Evolutionary conservation across 75 land plant species (phyloP).

Genomic region (Cunninghamia lanceolata): DNA sequence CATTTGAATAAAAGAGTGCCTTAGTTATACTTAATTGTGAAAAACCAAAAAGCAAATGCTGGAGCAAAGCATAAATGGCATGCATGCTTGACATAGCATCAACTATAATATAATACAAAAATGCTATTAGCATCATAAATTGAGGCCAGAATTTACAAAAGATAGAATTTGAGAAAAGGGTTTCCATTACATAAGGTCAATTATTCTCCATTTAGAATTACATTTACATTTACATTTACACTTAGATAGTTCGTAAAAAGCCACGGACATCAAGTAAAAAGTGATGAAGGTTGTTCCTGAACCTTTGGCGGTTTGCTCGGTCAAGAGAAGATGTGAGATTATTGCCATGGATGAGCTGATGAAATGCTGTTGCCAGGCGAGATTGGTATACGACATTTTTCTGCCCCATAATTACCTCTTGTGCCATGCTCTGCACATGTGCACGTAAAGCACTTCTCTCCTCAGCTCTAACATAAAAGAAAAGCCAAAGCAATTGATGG

Average conservation of each 20-base stretch:
- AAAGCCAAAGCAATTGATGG: neutral
- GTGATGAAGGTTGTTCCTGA: conserved; percentile 69
- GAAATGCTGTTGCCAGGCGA: conserved; percentile 70
- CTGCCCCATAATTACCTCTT: conserved; percentile 72
- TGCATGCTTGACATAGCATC: neutral
- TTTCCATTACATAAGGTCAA: neutral
- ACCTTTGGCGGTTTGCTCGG: conserved; percentile 71
- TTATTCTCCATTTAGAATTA: neutral
- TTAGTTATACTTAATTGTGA: neutral
- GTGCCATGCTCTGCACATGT: conserved; percentile 54
- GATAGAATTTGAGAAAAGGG: neutral
- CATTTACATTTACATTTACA: neutral
- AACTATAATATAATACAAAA: neutral
- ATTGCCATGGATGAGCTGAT: conserved; percentile 59
- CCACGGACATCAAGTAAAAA: conserved; percentile 88
- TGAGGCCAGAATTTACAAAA: neutral
- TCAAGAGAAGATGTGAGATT: conserved; percentile 72
- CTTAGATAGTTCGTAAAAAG: conserved; percentile 71
- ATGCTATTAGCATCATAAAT: too few relatives aligned
- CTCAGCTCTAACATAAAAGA: neutral
- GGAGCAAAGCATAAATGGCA: neutral
- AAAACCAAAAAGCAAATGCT: neutral
- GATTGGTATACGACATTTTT: conserved; percentile 38
- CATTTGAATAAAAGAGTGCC: neutral
- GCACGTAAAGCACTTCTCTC: neutral